Conservation (phyloP, 257 asterid species). For the Linaria vulgaris region DNA sequence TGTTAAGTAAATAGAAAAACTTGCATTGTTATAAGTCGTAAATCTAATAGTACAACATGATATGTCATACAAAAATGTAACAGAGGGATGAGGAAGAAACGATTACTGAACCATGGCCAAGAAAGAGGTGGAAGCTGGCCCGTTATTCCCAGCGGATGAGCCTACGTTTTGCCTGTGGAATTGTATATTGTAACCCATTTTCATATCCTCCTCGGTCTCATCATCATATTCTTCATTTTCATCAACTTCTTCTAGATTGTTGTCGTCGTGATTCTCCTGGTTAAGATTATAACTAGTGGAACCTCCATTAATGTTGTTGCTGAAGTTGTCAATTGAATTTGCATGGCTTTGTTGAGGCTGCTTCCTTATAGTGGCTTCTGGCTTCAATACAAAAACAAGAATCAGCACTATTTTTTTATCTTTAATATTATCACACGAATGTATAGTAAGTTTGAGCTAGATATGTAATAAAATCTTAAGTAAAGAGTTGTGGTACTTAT, state of each 20-base stretch:
- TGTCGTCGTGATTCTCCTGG: constrained; percentile 21
- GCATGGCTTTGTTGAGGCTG: constrained; percentile 21
- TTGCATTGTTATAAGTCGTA: no score
- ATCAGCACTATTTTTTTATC: constrained; percentile 25
- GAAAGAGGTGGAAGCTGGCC: constrained; percentile 30
- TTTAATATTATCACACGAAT: not conserved
- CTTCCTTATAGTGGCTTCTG: constrained; percentile 42
- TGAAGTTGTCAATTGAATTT: constrained; percentile 3
- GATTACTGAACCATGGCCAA: constrained; percentile 39
- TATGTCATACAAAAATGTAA: no score
- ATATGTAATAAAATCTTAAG: not conserved
- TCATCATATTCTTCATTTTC: constrained; percentile 25
- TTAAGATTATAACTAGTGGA: constrained; percentile 24
- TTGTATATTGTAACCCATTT: constrained; percentile 35
- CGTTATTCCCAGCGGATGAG: constrained; percentile 24
- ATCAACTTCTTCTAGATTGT: constrained; percentile 28
- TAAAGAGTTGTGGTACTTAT: no score
- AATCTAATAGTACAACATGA: no score
- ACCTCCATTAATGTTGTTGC: constrained; percentile 5
- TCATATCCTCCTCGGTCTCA: constrained; percentile 33
- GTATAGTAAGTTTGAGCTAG: not conserved
- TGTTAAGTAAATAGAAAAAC: no score
- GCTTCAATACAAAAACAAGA: constrained; percentile 37
- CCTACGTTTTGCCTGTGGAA: constrained; percentile 31
- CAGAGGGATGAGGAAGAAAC: not conserved